Percentiles rank a stretch among this genome's conserved stretches.
Conservation (phyloP, 2,329 filamentous ascomycete species). For the Hymenoscyphus infarciens region DNA sequence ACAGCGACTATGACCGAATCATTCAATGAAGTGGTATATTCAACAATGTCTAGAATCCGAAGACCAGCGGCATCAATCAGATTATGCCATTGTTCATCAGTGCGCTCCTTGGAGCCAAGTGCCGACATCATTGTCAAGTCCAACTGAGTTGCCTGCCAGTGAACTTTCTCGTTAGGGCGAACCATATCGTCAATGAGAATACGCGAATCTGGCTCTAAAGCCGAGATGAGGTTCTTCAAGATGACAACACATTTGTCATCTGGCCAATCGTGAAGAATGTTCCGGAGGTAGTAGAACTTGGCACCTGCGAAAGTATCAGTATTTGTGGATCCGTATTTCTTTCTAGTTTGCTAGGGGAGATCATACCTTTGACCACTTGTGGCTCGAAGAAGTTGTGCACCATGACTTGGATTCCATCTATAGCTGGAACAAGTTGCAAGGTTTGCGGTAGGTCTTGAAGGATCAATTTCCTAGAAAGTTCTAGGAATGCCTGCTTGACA, state of each 20-base stretch:
- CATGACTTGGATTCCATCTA: conserved; percentile 32
- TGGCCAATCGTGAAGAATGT: conserved; percentile 40
- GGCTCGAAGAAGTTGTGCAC: conserved; percentile 31
- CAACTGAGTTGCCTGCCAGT: conserved; percentile 33
- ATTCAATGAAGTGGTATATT: conserved; percentile 8
- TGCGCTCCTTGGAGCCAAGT: conserved; percentile 38
- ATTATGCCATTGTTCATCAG: conserved; percentile 35
- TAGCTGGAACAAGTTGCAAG: conserved; percentile 26
- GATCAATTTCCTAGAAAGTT: conserved; percentile 30
- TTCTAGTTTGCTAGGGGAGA: background rate
- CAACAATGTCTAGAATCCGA: conserved; percentile 10
- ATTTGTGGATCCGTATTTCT: no score
- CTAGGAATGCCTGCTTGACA: background rate
- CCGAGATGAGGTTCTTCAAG: conserved; percentile 30
- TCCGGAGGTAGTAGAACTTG: conserved; percentile 39
- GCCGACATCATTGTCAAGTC: conserved; percentile 40
- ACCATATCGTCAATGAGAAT: conserved; percentile 45
- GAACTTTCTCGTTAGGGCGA: conserved; percentile 36
- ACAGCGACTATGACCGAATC: background rate
- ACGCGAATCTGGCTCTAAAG: conserved; percentile 37
- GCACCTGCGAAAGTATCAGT: conserved; percentile 9
- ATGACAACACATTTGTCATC: conserved; percentile 31
- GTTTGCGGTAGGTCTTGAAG: conserved; percentile 39
- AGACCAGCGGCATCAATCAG: conserved; percentile 16
- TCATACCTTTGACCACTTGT: conserved; percentile 29